Evolutionary conservation across 1,284 basidiomycete genomes (phyloP).

Genomic region (Ganoderma sp.): DNA sequence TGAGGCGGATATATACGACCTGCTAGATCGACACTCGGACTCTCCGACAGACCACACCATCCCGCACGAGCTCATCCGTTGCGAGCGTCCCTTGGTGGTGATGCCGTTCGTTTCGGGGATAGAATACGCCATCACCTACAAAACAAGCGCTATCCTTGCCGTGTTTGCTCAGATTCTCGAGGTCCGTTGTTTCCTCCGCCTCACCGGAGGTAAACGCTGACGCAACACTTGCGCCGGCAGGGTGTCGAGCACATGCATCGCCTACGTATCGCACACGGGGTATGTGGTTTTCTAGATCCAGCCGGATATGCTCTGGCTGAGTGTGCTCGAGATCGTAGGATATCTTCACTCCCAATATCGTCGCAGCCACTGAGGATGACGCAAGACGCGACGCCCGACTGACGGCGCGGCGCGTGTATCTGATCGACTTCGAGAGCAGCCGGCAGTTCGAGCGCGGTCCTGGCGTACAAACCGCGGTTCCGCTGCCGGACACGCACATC

Average conservation of each 20-base stretch:
- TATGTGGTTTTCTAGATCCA: neutral
- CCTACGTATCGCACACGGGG: neutral
- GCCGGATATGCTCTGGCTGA: too few relatives aligned
- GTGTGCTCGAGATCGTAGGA: conserved; percentile 15
- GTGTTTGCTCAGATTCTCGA: neutral
- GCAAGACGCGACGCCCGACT: neutral
- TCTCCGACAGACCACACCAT: neutral
- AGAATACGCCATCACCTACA: neutral
- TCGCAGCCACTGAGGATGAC: neutral
- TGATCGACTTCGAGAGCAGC: neutral
- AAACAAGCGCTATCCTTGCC: neutral
- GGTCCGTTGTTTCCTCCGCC: neutral
- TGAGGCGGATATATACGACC: neutral
- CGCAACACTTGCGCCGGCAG: neutral
- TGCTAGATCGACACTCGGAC: neutral
- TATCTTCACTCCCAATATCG: conserved; percentile 22
- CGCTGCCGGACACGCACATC: neutral
- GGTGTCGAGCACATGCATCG: neutral
- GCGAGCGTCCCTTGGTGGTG: neutral
- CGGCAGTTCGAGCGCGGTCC: neutral
- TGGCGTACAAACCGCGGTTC: neutral
- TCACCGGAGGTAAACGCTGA: neutral
- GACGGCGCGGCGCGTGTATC: neutral
- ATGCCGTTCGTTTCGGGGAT: neutral
- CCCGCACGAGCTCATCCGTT: neutral